These are phyloP conservation scores for Scheffersomyces quercinus DNA, from an alignment of 1,139 yeast genomes.

Conservation along the genomic window DNA sequence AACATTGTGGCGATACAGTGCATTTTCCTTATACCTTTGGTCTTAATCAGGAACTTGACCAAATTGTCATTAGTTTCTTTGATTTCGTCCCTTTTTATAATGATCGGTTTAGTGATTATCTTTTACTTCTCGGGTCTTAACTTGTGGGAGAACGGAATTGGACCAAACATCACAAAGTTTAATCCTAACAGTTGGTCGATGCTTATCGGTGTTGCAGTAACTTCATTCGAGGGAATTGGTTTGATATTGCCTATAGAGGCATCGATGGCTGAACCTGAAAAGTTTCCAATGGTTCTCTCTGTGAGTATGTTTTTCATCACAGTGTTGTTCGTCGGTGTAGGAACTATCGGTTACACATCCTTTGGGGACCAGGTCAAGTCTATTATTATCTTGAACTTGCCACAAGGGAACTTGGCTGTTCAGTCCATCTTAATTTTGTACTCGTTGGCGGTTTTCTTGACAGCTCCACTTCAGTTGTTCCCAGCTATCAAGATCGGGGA, in stretches of 20 bases:
- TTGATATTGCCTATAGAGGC: constrained; percentile 75
- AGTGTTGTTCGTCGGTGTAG: constrained; percentile 58
- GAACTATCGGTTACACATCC: constrained; percentile 66
- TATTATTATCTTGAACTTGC: constrained; percentile 69
- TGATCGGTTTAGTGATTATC: constrained; percentile 64
- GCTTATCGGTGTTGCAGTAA: constrained; percentile 79
- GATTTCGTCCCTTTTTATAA: constrained; percentile 64
- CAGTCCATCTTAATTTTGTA: constrained; percentile 66
- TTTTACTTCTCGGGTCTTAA: constrained; percentile 56
- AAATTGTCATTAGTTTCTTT: constrained; percentile 68
- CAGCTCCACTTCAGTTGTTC: constrained; percentile 74
- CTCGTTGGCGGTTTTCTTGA: constrained; percentile 69
- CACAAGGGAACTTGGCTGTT: constrained; percentile 63
- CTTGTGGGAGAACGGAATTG: constrained; percentile 46
- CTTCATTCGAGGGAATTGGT: constrained; percentile 82
- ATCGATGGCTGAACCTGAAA: constrained; percentile 71
- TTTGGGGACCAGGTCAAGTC: constrained; percentile 69
- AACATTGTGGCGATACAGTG: constrained; percentile 56
- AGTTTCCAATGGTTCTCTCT: constrained; percentile 64
- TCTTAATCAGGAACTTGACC: constrained; percentile 69
- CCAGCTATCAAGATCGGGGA: constrained; percentile 77
- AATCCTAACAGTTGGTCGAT: constrained; percentile 68
- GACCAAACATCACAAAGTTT: constrained; percentile 50
- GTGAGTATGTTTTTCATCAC: constrained; percentile 63
- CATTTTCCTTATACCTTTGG: constrained; percentile 62